These are phyloP conservation scores for Spathaspora boniae DNA, from an alignment of 805 yeast species.

Conservation along the genomic window DNA sequence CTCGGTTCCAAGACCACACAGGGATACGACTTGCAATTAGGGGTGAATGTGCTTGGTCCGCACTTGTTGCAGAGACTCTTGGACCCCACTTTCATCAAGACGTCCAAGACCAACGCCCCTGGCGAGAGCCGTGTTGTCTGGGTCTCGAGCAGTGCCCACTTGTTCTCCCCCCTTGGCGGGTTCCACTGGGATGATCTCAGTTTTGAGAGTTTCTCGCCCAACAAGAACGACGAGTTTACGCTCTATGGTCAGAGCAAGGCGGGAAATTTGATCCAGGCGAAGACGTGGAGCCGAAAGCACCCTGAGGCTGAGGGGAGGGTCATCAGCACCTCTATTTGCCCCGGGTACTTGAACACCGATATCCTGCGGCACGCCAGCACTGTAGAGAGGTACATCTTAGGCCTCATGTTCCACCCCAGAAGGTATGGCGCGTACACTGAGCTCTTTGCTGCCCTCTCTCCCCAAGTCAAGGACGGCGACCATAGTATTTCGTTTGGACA, in stretches of 20 bases:
- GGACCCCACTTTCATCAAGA: slow-evolving; percentile 13
- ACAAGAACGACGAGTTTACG: slow-evolving; percentile 11
- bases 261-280: slow-evolving; percentile 31
- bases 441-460: slow-evolving; percentile 41
- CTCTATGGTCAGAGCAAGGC: slow-evolving; percentile 46
- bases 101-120: slow-evolving; percentile 18
- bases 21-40: slow-evolving; percentile 33
- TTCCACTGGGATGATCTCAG: slow-evolving; percentile 32
- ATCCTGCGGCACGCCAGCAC: slow-evolving; percentile 21
- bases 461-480: slow-evolving; percentile 27
- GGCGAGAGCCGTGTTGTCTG: slow-evolving; percentile 40
- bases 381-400: not conserved
- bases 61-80: slow-evolving; percentile 10
- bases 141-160: slow-evolving; percentile 40
- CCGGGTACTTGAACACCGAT: slow-evolving; percentile 38
- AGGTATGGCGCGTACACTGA: slow-evolving; percentile 43
- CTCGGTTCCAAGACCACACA: slow-evolving; percentile 23
- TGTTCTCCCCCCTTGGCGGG: slow-evolving; percentile 25
- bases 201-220: slow-evolving; percentile 12
- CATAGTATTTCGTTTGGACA: slow-evolving; percentile 36
- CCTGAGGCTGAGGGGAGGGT: slow-evolving; percentile 22
- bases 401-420: slow-evolving; percentile 17
- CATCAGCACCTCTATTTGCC: slow-evolving; percentile 35
- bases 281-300: slow-evolving; percentile 30
- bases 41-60: slow-evolving; percentile 23